phyloP scores from a whole-genome alignment of 179 eudicot species.

The Heliamphora pulchella region DNA sequence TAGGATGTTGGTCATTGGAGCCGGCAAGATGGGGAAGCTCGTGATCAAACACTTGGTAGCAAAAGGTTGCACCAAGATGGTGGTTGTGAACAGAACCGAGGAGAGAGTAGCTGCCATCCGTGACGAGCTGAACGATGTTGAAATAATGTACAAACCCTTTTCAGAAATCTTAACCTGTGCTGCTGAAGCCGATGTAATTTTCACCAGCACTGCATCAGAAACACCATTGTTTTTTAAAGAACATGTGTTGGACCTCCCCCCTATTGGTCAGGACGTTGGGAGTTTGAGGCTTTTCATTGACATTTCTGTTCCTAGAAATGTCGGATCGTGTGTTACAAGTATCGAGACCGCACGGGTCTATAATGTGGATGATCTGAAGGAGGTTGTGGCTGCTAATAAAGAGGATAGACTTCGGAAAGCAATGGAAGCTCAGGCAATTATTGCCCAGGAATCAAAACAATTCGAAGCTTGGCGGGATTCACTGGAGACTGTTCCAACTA shows the following conservation, averaged over 20 bases:
- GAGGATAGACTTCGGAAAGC: slow-evolving; percentile 40
- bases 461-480: slow-evolving; percentile 48
- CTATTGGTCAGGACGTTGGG: slow-evolving; percentile 19
- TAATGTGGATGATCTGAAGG: slow-evolving; percentile 45
- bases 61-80: slow-evolving; percentile 52
- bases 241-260: slow-evolving; percentile 27
- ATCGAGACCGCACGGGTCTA: slow-evolving; percentile 28
- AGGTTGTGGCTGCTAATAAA: slow-evolving; percentile 42
- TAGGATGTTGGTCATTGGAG: slow-evolving; percentile 46
- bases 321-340: slow-evolving; percentile 30
- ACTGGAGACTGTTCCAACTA: slow-evolving; percentile 41
- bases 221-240: slow-evolving; percentile 35
- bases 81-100: slow-evolving; percentile 43
- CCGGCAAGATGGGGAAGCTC: slow-evolving; percentile 58
- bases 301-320: slow-evolving; percentile 44
- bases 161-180: slow-evolving; percentile 42
- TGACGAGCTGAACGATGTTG: slow-evolving; percentile 38
- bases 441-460: slow-evolving; percentile 31
- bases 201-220: slow-evolving; percentile 53
- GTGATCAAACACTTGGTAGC: slow-evolving; percentile 52
- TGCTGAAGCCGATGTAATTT: slow-evolving; percentile 47
- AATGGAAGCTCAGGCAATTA: slow-evolving; percentile 38
- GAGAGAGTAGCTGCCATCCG: slow-evolving; percentile 45
- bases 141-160: slow-evolving; percentile 43
- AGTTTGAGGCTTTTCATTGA: slow-evolving; percentile 36